These are phyloP conservation scores for Aspergillus luchuensis DNA, from an alignment of 2,329 filamentous ascomycete genomes.

Conservation along the genomic window DNA sequence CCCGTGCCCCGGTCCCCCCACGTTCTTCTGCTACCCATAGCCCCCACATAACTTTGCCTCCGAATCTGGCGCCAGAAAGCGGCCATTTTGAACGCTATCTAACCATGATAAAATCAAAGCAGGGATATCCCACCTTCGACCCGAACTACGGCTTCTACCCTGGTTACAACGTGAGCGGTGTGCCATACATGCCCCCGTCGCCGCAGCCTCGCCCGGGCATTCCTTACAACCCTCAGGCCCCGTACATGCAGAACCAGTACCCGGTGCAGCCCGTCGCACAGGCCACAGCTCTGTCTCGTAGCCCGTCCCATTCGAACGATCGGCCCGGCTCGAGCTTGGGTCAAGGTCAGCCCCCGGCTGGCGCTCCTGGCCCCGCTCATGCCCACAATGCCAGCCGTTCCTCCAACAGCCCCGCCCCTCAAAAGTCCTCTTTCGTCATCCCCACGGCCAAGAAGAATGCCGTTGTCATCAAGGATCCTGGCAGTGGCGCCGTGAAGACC, in stretches of 20 bases:
- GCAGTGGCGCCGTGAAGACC: conserved; percentile 75
- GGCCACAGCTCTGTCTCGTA: conserved; percentile 75
- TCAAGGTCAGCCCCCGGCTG: conserved; percentile 55
- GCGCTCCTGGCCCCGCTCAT: conserved; percentile 53
- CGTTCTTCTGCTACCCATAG: conserved; percentile 21
- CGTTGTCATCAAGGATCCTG: conserved; percentile 80
- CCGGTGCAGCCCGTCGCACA: conserved; percentile 54
- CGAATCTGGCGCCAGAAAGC: conserved; percentile 69
- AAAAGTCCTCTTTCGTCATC: conserved; percentile 65
- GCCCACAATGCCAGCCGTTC: conserved; percentile 56
- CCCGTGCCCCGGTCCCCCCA: conserved; percentile 29
- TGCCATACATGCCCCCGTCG: conserved; percentile 48
- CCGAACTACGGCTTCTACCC: conserved; percentile 47
- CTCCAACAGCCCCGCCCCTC: conserved; percentile 60
- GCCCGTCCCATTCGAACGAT: conserved; percentile 75
- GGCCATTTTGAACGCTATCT: conserved; percentile 74
- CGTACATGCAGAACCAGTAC: conserved; percentile 57
- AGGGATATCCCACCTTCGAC: conserved; percentile 59
- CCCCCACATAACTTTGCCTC: conserved; percentile 28
- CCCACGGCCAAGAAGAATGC: conserved; percentile 69
- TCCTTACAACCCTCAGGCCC: conserved; percentile 51
- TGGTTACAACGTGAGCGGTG: conserved; percentile 36
- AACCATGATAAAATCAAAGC: conserved; percentile 61
- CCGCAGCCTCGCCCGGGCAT: conserved; percentile 52
- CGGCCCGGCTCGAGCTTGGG: conserved; percentile 62